A percentile compares a stretch with the other conserved stretches of the same genome.
These are phyloP conservation scores for Microbotryum saponariae DNA, from an alignment of 1,284 basidiomycete species.

Conservation along the genomic window DNA sequence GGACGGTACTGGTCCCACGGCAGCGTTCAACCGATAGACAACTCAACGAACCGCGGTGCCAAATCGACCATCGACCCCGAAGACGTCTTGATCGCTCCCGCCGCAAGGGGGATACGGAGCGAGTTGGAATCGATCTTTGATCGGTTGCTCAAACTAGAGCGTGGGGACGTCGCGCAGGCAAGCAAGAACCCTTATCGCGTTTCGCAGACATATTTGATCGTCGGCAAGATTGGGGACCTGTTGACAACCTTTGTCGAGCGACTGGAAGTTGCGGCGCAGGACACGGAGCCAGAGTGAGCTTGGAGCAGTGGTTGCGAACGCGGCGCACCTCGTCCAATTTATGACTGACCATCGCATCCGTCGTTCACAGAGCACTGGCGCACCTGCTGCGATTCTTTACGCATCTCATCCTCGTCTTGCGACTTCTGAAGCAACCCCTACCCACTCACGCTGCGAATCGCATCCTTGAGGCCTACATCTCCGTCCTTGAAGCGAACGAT, in stretches of 20 bases:
- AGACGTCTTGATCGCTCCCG: slow-evolving; percentile 18
- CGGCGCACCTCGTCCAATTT: background rate
- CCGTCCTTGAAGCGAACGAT: slow-evolving; percentile 64
- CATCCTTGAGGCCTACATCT: slow-evolving; percentile 82
- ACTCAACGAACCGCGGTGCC: background rate
- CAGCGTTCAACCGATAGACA: slow-evolving; percentile 8
- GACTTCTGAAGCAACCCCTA: slow-evolving; percentile 61
- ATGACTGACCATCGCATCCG: background rate
- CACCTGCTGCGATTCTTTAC: slow-evolving; percentile 75
- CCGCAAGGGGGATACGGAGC: slow-evolving; percentile 5
- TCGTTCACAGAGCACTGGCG: slow-evolving; percentile 33
- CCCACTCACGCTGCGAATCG: slow-evolving; percentile 61
- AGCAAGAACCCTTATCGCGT: slow-evolving; percentile 77
- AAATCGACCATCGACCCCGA: slow-evolving; percentile 18
- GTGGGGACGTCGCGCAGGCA: slow-evolving; percentile 40
- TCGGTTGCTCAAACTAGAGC: slow-evolving; percentile 14
- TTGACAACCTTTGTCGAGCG: slow-evolving; percentile 64
- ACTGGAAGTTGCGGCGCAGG: slow-evolving; percentile 44
- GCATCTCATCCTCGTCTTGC: slow-evolving; percentile 84
- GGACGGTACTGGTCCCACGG: slow-evolving; percentile 23
- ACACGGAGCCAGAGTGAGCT: slow-evolving; percentile 56
- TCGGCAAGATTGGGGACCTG: slow-evolving; percentile 60
- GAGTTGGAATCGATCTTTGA: slow-evolving; percentile 32
- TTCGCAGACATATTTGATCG: slow-evolving; percentile 76
- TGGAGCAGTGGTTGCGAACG: background rate